These are phyloP conservation scores for Xylariaceae sp. DNA, from an alignment of 2,329 filamentous ascomycete genomes.

Conservation along the genomic window DNA sequence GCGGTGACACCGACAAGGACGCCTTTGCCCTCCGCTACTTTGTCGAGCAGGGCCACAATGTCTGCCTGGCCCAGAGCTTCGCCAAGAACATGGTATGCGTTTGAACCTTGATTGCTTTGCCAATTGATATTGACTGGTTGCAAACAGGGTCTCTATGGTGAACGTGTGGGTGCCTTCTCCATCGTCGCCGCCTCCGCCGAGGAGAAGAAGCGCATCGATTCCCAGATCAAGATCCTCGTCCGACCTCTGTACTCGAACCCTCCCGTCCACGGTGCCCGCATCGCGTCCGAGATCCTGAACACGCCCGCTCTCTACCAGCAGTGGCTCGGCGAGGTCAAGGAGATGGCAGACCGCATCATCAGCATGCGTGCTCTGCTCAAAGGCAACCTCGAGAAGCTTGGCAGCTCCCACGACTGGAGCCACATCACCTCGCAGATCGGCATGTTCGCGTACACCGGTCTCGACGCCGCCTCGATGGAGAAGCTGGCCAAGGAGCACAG, in stretches of 20 bases:
- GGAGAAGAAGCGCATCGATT: constrained; percentile 94
- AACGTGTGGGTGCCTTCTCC: constrained; percentile 96
- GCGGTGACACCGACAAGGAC: constrained; percentile 85
- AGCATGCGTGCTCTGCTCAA: constrained; percentile 94
- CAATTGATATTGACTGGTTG: neutral
- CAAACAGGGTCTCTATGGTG: constrained; percentile 84
- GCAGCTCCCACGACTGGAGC: constrained; percentile 96
- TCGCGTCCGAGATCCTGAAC: constrained; percentile 90
- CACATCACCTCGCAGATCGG: constrained; percentile 99
- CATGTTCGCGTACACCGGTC: constrained; percentile 98
- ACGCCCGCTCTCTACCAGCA: constrained; percentile 81
- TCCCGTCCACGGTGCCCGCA: constrained; percentile 90
- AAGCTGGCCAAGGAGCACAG: constrained; percentile 90
- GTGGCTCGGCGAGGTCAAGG: constrained; percentile 96
- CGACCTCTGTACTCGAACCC: constrained; percentile 98
- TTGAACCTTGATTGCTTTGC: neutral
- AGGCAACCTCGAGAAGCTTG: constrained; percentile 90
- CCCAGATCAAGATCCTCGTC: constrained; percentile 97
- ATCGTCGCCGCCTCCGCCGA: constrained; percentile 80
- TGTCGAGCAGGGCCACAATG: constrained; percentile 84
- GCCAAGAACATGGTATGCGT: constrained; percentile 92
- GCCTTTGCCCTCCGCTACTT: constrained; percentile 94
- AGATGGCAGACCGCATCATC: constrained; percentile 98
- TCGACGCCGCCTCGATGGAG: constrained; percentile 90
- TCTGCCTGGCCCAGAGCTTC: constrained; percentile 88